A percentile compares a stretch with the other conserved stretches of the same genome.
Conservation (phyloP, 2,329 filamentous ascomycete species). For the Fusarium sp. region DNA sequence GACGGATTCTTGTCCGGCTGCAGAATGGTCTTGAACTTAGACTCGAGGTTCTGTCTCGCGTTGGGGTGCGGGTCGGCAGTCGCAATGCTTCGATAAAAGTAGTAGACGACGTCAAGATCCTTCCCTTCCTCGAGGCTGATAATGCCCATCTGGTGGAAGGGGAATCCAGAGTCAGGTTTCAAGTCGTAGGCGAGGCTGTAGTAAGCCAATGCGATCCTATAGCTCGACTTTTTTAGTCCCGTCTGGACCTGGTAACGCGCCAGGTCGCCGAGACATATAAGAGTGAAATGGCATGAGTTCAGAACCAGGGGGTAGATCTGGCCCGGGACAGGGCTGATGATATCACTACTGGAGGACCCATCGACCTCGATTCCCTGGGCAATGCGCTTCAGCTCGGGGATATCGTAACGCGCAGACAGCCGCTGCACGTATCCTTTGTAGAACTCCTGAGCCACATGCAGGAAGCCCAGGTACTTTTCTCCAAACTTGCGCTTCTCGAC, state of each 20-base stretch:
- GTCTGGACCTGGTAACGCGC: slow-evolving; percentile 87
- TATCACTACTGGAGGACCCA: slow-evolving; percentile 51
- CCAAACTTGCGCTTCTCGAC: slow-evolving; percentile 83
- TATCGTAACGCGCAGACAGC: slow-evolving; percentile 74
- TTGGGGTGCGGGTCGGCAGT: slow-evolving; percentile 82
- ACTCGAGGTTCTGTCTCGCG: slow-evolving; percentile 82
- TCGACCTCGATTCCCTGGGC: slow-evolving; percentile 59
- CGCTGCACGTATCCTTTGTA: slow-evolving; percentile 90
- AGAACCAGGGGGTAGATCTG: slow-evolving; percentile 74
- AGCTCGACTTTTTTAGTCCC: slow-evolving; percentile 80
- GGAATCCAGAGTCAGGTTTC: slow-evolving; percentile 83
- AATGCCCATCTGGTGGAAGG: slow-evolving; percentile 92
- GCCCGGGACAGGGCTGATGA: slow-evolving; percentile 62
- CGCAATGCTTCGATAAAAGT: slow-evolving; percentile 87
- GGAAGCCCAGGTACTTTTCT: slow-evolving; percentile 86
- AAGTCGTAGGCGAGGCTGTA: slow-evolving; percentile 87
- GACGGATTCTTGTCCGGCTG: slow-evolving; percentile 54
- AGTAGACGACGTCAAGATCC: slow-evolving; percentile 88
- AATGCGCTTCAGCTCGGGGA: slow-evolving; percentile 65
- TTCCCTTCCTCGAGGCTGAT: slow-evolving; percentile 84
- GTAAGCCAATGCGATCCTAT: slow-evolving; percentile 85
- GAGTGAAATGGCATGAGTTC: slow-evolving; percentile 83
- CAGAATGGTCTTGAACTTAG: slow-evolving; percentile 78
- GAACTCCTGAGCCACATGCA: slow-evolving; percentile 90
- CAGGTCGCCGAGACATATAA: slow-evolving; percentile 91